Conservation (phyloP, 2,329 filamentous ascomycete species). For the Daldinia eschscholtzii region DNA sequence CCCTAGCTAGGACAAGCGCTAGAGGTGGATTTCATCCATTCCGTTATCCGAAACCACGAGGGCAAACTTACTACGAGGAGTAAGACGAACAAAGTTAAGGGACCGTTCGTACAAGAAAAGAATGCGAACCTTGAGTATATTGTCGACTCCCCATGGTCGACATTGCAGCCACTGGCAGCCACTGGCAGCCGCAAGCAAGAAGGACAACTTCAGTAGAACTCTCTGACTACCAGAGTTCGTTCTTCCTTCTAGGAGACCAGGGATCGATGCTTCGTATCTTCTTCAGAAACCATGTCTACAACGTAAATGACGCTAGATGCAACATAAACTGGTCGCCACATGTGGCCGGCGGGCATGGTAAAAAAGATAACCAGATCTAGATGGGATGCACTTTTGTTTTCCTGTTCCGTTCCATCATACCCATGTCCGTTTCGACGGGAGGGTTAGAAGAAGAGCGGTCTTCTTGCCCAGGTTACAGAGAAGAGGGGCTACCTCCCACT, state of each 20-base stretch:
- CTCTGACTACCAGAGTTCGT: not conserved
- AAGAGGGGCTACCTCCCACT: constrained; percentile 32
- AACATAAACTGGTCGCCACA: constrained; percentile 12
- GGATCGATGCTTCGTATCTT: not conserved
- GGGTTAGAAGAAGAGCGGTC: constrained; percentile 35
- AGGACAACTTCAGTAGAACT: not conserved
- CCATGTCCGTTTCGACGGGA: constrained; percentile 41
- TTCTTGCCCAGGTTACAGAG: constrained; percentile 40
- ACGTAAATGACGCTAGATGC: constrained; percentile 4
- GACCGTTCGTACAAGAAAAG: not conserved
- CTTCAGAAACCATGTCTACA: not conserved
- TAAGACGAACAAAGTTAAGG: constrained; percentile 21
- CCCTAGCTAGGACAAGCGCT: constrained; percentile 38
- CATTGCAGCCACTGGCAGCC: not conserved
- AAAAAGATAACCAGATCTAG: constrained; percentile 41
- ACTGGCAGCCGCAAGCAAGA: not conserved
- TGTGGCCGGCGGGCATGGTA: constrained; percentile 25
- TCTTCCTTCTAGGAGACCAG: not conserved
- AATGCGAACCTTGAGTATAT: constrained; percentile 1
- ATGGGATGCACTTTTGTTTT: constrained; percentile 45
- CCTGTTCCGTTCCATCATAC: constrained; percentile 41
- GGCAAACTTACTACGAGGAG: constrained; percentile 5
- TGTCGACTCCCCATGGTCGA: not conserved
- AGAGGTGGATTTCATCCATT: constrained; percentile 34
- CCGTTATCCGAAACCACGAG: constrained; percentile 16